These are phyloP conservation scores for Tolypocladium paradoxum DNA, from an alignment of 2,329 filamentous ascomycete species.

Conservation along the genomic window DNA sequence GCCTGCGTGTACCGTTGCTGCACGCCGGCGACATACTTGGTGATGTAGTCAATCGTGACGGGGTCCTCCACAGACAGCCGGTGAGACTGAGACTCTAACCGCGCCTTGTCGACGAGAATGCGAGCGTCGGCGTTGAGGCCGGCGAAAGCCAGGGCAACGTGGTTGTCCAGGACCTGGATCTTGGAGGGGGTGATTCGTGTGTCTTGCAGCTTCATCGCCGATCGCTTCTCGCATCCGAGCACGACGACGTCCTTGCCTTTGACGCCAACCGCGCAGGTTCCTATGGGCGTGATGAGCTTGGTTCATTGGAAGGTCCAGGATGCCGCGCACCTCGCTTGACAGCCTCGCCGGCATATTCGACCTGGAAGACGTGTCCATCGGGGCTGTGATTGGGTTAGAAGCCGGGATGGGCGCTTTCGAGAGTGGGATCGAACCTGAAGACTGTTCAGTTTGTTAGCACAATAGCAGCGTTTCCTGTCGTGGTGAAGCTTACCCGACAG, in stretches of 20 bases:
- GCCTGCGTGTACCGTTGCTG: conserved; percentile 99
- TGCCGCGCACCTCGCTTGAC: conserved; percentile 76
- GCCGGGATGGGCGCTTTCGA: not conserved
- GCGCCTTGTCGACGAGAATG: conserved; percentile 96
- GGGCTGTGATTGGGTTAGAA: conserved; percentile 57
- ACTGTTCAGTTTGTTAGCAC: conserved; percentile 48
- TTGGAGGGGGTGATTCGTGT: conserved; percentile 98
- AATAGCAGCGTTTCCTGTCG: not conserved
- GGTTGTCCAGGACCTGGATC: conserved; percentile 90
- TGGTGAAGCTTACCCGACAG: conserved; percentile 70
- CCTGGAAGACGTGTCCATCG: conserved; percentile 98
- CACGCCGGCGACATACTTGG: conserved; percentile 94
- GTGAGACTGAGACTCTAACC: conserved; percentile 94
- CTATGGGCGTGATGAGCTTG: conserved; percentile 30
- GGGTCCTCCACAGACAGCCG: conserved; percentile 95
- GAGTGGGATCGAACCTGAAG: conserved; percentile 53
- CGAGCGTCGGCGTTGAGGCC: conserved; percentile 95
- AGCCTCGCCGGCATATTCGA: conserved; percentile 97
- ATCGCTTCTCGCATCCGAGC: conserved; percentile 95
- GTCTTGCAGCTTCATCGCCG: conserved; percentile 98
- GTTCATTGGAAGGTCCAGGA: conserved; percentile 6
- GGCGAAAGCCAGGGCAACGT: conserved; percentile 94
- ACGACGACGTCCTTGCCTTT: conserved; percentile 94
- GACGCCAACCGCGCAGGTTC: conserved; percentile 94
- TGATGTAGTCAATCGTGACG: conserved; percentile 97